Evolutionary conservation across 257 asterid genomes (phyloP), one percentile per base, ranked within the genome.

Genomic region (Nicotiana sylvestris): DNA sequence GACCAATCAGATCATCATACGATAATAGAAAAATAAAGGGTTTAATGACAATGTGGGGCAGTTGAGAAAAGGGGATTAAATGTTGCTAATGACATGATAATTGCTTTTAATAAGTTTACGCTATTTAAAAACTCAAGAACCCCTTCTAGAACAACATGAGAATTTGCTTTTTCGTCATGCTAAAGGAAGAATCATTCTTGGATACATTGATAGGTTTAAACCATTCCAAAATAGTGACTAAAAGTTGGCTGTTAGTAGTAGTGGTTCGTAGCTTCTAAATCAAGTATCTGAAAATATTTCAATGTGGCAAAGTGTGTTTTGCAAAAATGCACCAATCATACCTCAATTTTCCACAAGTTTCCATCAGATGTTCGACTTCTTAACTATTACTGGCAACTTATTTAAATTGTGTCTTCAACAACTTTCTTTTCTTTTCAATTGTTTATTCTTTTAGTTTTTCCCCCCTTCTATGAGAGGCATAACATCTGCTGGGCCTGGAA

Each of bases 251-350:
- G 53, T 55, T 65, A 7, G 79, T 81, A 64, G n/a, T 49, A 81
- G 83, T 81, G 77, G 76, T 81, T 81, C 56, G 66, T 81, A 66
- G 65, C 83, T 81, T 81, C 83, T 46, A 81, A 67, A 66, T 81
- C 83, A 66, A 81, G 78, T 1, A 16, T 27, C 4, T 35, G 30
- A 18, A 43, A 65, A 30, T 81, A 17, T 27, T 32, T 60, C 25
- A 46, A 29, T 46, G 58, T 81, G 83, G 83, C 55, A 65, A 81
- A 81, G 46, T 53, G 77, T 18, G 51, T 57, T 33, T 56, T 37
- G 65, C 4, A 13, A 66, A 78, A 60, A 33, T 60, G 69, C 72
- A 78, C 5, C 72, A 33, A 64, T 60, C 72, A 60, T 78, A 5
- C n/a, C 57, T 39, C 6, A 53, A 13, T 53, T 53, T 53, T 70